Conservation (phyloP, 441 rosid genomes). For the Gossypium trilobum region DNA sequence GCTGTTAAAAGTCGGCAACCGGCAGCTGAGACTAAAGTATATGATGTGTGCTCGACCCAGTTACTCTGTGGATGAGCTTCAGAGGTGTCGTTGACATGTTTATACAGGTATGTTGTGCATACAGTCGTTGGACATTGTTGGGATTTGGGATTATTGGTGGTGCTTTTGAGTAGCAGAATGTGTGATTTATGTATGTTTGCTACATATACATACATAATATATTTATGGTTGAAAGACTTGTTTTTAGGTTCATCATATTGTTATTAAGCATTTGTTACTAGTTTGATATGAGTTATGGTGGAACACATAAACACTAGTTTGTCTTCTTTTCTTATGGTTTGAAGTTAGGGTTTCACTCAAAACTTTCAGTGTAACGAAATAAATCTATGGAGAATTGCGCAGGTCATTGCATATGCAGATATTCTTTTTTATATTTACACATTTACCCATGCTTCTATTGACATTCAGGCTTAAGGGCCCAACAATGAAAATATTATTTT, state of each 20-base stretch:
- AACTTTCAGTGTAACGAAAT: background rate
- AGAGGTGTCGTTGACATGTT: background rate
- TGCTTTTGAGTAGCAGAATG: background rate
- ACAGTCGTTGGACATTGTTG: slow-evolving; percentile 19
- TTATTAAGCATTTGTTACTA: background rate
- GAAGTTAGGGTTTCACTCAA: background rate
- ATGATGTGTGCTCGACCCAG: slow-evolving; percentile 12
- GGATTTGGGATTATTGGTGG: slow-evolving; percentile 9
- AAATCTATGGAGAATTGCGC: background rate
- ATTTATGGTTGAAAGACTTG: no score
- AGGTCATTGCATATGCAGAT: no score
- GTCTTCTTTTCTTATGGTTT: no score
- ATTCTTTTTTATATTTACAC: no score
- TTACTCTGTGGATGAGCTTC: slow-evolving; percentile 16
- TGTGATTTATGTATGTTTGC: background rate
- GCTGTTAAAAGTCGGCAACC: slow-evolving; percentile 15
- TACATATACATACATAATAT: no score
- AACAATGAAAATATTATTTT: no score
- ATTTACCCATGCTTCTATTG: no score
- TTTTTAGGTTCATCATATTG: background rate
- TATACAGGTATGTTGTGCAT: slow-evolving; percentile 14
- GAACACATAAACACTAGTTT: background rate
- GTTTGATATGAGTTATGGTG: background rate
- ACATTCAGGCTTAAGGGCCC: no score
- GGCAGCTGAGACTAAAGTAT: slow-evolving; percentile 13